phyloP scores from a whole-genome alignment of 2,329 filamentous ascomycete species.

The Trichoderma brevicompactum region DNA sequence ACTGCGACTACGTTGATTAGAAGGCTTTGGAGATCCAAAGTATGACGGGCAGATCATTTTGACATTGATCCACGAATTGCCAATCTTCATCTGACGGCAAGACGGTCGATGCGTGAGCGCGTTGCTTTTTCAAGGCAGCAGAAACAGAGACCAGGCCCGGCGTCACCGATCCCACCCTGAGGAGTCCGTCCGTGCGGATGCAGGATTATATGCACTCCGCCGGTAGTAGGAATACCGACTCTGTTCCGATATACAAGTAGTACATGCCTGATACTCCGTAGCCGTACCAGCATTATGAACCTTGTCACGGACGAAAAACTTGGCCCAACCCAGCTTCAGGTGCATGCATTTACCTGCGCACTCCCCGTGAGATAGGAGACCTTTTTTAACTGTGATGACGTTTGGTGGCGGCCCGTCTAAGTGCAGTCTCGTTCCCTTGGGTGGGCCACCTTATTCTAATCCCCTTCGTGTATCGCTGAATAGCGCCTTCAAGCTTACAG shows the following conservation, averaged over 20 bases:
- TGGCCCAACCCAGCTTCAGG: neutral
- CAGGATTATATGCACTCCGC: constrained; percentile 25
- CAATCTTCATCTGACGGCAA: neutral
- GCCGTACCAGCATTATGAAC: constrained; percentile 1
- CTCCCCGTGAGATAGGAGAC: neutral
- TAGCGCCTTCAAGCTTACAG: neutral
- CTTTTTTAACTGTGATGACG: constrained; percentile 7
- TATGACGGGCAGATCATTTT: constrained; percentile 16
- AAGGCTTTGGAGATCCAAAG: constrained; percentile 14
- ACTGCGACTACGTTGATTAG: neutral
- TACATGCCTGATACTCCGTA: constrained; percentile 10
- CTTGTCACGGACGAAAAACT: constrained; percentile 1
- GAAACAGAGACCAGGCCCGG: constrained; percentile 17
- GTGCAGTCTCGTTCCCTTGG: neutral
- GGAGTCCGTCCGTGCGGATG: constrained; percentile 24
- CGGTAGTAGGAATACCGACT: constrained; percentile 23
- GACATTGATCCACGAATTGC: neutral
- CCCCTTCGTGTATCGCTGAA: constrained; percentile 4
- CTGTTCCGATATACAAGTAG: constrained; percentile 1
- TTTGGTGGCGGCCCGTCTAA: constrained; percentile 3
- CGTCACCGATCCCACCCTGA: constrained; percentile 24
- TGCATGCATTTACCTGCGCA: neutral
- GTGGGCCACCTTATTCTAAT: neutral
- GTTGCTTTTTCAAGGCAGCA: constrained; percentile 5
- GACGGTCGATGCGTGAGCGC: neutral